Percentiles rank a stretch among this genome's conserved stretches.
Evolutionary conservation across 2,329 filamentous ascomycete genomes (phyloP).

Genomic region (Scedosporium minutisporum): DNA sequence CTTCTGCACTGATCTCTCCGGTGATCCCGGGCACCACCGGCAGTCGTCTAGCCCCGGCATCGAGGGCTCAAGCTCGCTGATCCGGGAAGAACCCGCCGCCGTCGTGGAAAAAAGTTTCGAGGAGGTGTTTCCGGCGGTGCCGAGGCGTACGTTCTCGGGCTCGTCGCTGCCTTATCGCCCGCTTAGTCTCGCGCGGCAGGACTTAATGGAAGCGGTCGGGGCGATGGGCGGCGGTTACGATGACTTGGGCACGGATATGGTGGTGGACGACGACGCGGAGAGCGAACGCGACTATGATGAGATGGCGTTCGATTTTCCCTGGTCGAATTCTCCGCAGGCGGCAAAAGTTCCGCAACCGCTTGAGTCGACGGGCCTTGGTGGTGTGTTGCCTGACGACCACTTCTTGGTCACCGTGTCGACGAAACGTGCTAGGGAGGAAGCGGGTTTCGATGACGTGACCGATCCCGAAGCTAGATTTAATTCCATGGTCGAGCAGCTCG

Average conservation of each 20-base stretch:
- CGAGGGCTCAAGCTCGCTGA: slow-evolving; percentile 5
- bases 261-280: slow-evolving; percentile 15
- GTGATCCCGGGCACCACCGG: slow-evolving; percentile 40
- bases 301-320: slow-evolving; percentile 34
- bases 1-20: slow-evolving; percentile 73
- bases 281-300: slow-evolving; percentile 25
- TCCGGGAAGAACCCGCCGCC: not conserved
- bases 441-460: not conserved
- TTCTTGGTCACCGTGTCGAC: slow-evolving; percentile 49
- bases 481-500: not conserved
- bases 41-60: slow-evolving; percentile 37
- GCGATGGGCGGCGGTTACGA: not conserved
- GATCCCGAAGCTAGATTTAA: not conserved
- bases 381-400: slow-evolving; percentile 53
- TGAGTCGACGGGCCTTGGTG: slow-evolving; percentile 49
- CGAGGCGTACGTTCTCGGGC: slow-evolving; percentile 37
- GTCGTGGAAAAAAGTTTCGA: not conserved
- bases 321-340: slow-evolving; percentile 34
- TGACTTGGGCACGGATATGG: not conserved
- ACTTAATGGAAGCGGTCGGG: not conserved
- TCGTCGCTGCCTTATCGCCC: slow-evolving; percentile 40
- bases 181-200: slow-evolving; percentile 23
- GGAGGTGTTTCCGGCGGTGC: slow-evolving; percentile 14
- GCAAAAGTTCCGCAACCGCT: slow-evolving; percentile 26
- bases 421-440: slow-evolving; percentile 26